Evolutionary conservation across 257 asterid genomes (phyloP).

Genomic region (Petrea volubilis): DNA sequence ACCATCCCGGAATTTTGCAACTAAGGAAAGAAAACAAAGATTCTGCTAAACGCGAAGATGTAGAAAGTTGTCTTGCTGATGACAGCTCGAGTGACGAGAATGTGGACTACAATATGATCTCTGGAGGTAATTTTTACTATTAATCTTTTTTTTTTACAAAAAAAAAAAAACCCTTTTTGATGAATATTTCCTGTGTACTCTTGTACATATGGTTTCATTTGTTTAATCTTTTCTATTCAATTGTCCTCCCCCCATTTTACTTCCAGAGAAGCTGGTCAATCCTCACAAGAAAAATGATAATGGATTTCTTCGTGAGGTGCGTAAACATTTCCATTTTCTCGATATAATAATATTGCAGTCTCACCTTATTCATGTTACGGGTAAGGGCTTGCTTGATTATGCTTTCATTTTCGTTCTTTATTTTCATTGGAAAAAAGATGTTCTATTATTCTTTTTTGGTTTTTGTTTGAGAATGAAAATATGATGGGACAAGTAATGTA

Average conservation of each 20-base stretch:
- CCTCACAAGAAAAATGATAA: slow-evolving; percentile 56
- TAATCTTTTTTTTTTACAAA: too few species aligned
- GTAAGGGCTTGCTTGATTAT: not conserved
- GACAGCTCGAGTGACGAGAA: slow-evolving; percentile 91
- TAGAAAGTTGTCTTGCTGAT: slow-evolving; percentile 66
- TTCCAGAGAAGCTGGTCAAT: slow-evolving; percentile 67
- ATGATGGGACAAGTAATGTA: too few species aligned
- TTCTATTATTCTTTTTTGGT: too few species aligned
- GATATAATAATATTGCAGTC: not conserved
- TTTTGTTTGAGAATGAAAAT: too few species aligned
- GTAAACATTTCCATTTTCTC: slow-evolving; percentile 13
- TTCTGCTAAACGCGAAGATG: slow-evolving; percentile 64
- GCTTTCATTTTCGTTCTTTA: not conserved
- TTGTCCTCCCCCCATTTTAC: slow-evolving; percentile 10
- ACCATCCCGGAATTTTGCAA: slow-evolving; percentile 97
- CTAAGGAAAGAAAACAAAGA: slow-evolving; percentile 78
- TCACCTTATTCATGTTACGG: not conserved
- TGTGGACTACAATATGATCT: slow-evolving; percentile 61
- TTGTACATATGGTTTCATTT: not conserved
- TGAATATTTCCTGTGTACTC: not conserved
- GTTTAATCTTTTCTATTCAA: slow-evolving; percentile 13
- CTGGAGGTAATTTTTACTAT: slow-evolving; percentile 68
- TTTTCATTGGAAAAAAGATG: not conserved
- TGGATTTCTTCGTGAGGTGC: slow-evolving; percentile 78
- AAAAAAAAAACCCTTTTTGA: slow-evolving; percentile 8